These are phyloP conservation scores for Dothistroma septosporum DNA, from an alignment of 2,329 filamentous ascomycete species.

Conservation along the genomic window DNA sequence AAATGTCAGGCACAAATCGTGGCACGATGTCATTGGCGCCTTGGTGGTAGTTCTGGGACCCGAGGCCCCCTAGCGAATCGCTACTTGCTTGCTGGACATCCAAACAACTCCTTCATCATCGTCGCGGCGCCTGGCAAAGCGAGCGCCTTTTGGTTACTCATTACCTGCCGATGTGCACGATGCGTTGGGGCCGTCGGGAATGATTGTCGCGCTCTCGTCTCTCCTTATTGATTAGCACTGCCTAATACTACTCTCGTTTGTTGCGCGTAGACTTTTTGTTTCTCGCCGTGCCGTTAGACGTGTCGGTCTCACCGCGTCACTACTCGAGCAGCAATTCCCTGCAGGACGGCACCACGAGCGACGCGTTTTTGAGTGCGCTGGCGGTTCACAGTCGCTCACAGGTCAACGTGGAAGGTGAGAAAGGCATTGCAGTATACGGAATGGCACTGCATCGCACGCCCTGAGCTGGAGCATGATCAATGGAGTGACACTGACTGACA, in stretches of 20 bases:
- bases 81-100: background rate
- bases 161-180: background rate
- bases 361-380: background rate
- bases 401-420: slow-evolving; percentile 11
- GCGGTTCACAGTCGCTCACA: slow-evolving; percentile 9
- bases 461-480: background rate
- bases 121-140: background rate
- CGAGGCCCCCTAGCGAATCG: background rate
- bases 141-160: background rate
- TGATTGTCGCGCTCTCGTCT: slow-evolving; percentile 6
- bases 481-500: background rate
- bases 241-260: slow-evolving; percentile 8
- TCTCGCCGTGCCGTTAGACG: background rate
- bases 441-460: background rate
- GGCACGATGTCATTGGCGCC: background rate
- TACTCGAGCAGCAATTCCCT: background rate
- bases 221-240: slow-evolving; percentile 4
- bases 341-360: background rate
- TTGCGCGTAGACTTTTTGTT: background rate
- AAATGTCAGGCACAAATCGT: background rate
- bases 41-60: background rate
- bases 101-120: background rate
- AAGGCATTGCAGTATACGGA: background rate
- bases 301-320: slow-evolving; percentile 3
- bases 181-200: slow-evolving; percentile 5